phyloP scores from a whole-genome alignment of 169 alveolate species.

The Babesia bovis region DNA sequence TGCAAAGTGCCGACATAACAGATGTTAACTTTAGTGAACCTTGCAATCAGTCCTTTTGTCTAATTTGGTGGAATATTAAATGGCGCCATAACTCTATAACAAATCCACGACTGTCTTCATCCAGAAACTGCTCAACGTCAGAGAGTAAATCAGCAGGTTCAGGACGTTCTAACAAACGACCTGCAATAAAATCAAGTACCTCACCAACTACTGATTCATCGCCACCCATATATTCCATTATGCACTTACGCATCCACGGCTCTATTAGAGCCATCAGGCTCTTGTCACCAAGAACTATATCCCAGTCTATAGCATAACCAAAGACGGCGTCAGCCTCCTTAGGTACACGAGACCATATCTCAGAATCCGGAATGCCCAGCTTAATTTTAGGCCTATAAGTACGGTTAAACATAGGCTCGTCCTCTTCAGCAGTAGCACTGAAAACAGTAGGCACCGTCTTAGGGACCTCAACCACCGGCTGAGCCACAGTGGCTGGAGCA shows the following conservation, averaged over 20 bases:
- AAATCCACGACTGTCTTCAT: slow-evolving; percentile 79
- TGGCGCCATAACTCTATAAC: slow-evolving; percentile 78
- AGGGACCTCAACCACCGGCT: slow-evolving; percentile 9
- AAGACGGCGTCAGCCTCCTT: slow-evolving; percentile 56
- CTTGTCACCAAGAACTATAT: slow-evolving; percentile 46
- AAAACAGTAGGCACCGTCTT: slow-evolving; percentile 40
- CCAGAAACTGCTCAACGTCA: slow-evolving; percentile 80
- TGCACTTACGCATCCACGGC: slow-evolving; percentile 80
- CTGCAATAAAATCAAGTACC: slow-evolving; percentile 70
- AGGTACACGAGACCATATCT: slow-evolving; percentile 61
- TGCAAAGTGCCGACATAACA: too few relatives aligned
- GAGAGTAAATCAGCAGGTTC: slow-evolving; percentile 71
- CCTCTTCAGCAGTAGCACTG: slow-evolving; percentile 51
- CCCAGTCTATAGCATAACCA: slow-evolving; percentile 74
- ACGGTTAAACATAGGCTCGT: slow-evolving; percentile 49
- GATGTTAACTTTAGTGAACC: too few relatives aligned
- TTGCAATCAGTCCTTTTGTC: too few relatives aligned
- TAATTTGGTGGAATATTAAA: slow-evolving; percentile 69
- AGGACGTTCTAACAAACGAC: slow-evolving; percentile 73
- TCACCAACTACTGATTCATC: slow-evolving; percentile 76
- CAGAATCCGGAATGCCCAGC: slow-evolving; percentile 28
- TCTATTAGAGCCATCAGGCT: slow-evolving; percentile 64
- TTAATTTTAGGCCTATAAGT: slow-evolving; percentile 29
- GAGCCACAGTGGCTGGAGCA: slow-evolving; percentile 24
- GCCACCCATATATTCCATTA: slow-evolving; percentile 81